Evolutionary conservation across 2,329 filamentous ascomycete genomes (phyloP).

Genomic region (Colletotrichum sp.): DNA sequence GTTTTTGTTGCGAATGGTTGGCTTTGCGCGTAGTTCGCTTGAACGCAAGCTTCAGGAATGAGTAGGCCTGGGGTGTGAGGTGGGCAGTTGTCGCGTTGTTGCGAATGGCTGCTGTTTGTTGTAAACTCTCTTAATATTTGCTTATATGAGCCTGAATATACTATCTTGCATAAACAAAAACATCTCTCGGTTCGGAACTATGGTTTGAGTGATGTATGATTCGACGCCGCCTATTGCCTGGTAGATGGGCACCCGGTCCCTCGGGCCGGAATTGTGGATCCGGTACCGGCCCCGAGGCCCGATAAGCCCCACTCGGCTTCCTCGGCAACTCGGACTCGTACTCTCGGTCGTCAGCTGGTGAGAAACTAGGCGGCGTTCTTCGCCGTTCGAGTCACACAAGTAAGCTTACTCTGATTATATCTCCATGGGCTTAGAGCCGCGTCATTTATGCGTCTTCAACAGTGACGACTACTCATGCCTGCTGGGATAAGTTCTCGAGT

Average conservation of each 20-base stretch:
- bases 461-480: not conserved
- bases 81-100: not conserved
- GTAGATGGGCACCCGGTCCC: not conserved
- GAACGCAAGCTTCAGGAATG: not conserved
- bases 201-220: not conserved
- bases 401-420: not conserved
- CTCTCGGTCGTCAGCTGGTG: not conserved
- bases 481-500: not conserved
- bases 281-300: not conserved
- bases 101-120: not conserved
- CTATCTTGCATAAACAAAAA: too few species aligned
- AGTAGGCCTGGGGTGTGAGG: not conserved
- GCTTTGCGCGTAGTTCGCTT: not conserved
- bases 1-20: fast-evolving
- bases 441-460: not conserved
- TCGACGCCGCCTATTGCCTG: not conserved
- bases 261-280: not conserved
- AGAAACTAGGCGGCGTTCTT: not conserved
- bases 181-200: fast-evolving
- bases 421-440: not conserved
- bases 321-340: not conserved
- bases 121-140: not conserved
- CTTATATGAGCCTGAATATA: not conserved
- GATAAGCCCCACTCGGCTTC: not conserved
- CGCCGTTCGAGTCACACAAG: not conserved